Conservation (phyloP, 176 grass and related monocot species). For the Ananas comosus region DNA sequence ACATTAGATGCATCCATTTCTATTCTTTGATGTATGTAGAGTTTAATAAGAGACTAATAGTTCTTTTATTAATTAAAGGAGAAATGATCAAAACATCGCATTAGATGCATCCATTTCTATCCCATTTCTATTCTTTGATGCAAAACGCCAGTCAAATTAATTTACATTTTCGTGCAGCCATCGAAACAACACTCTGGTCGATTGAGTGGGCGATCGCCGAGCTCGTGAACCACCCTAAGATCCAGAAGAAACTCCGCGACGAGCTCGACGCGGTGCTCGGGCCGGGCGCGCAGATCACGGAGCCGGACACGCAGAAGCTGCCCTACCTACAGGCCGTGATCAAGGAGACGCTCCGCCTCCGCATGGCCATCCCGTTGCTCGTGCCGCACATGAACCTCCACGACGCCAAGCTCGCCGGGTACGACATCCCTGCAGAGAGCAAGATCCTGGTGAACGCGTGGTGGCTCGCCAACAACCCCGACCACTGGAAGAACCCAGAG, state of each 20-base stretch:
- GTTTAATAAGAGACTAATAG: neutral
- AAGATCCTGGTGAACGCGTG: constrained; percentile 79
- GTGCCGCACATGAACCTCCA: constrained; percentile 81
- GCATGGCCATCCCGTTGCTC: constrained; percentile 71
- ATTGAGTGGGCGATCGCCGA: constrained; percentile 36
- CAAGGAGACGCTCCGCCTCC: constrained; percentile 75
- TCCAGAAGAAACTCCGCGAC: constrained; percentile 49
- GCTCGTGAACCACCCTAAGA: constrained; percentile 30
- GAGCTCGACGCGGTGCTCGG: constrained; percentile 58
- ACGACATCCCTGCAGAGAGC: constrained; percentile 69
- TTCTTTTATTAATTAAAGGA: neutral
- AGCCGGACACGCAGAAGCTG: constrained; percentile 56
- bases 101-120: no score
- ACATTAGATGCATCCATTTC: no score
- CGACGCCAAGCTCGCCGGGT: constrained; percentile 69
- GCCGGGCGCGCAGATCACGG: constrained; percentile 36
- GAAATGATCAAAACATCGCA: no score
- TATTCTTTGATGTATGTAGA: no score
- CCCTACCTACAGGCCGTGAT: constrained; percentile 73
- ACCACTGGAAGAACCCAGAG: constrained; percentile 42
- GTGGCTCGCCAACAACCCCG: constrained; percentile 68
- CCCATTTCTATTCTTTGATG: no score
- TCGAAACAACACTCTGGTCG: constrained; percentile 37
- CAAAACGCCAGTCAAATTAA: no score
- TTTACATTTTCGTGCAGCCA: constrained; percentile 18